A percentile compares a stretch with the other conserved stretches of the same genome.
phyloP scores from a whole-genome alignment of 164 flowering plant species.

The Euptelea pleiosperma region DNA sequence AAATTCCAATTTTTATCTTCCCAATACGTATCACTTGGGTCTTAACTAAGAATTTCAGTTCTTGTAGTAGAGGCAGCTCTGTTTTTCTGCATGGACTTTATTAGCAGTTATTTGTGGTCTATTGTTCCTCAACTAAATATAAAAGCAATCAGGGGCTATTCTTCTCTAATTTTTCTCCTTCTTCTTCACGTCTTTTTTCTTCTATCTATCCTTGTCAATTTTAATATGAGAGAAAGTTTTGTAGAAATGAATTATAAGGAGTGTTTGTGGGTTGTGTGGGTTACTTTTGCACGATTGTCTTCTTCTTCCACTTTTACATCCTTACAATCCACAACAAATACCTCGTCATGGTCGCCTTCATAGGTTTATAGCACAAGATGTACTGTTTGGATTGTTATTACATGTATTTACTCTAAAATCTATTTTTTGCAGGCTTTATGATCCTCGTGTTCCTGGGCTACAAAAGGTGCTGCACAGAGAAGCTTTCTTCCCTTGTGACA shows the following conservation, averaged over 20 bases:
- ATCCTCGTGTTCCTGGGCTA: conserved; percentile 80
- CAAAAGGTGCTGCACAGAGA: conserved; percentile 54
- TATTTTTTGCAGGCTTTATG: conserved; percentile 74
- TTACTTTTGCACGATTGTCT: background rate
- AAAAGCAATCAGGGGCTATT: background rate
- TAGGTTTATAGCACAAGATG: background rate
- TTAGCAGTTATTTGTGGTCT: too few relatives aligned
- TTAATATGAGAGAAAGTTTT: background rate
- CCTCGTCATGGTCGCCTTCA: background rate
- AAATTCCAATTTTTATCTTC: too few relatives aligned
- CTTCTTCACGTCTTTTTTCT: background rate
- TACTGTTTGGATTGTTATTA: background rate
- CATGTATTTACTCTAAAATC: background rate
- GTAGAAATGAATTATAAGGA: background rate
- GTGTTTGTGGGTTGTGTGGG: background rate
- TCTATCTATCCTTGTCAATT: background rate
- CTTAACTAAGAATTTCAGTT: too few relatives aligned
- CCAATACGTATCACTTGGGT: too few relatives aligned
- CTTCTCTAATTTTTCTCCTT: background rate
- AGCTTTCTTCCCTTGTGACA: conserved; percentile 75
- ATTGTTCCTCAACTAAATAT: too few relatives aligned
- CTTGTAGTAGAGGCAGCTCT: too few relatives aligned
- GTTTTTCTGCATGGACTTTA: too few relatives aligned
- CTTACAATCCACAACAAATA: background rate
- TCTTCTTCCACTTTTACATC: background rate